Conservation (phyloP, 768 basidiomycete genomes). For the Hygrocybe punicea region DNA sequence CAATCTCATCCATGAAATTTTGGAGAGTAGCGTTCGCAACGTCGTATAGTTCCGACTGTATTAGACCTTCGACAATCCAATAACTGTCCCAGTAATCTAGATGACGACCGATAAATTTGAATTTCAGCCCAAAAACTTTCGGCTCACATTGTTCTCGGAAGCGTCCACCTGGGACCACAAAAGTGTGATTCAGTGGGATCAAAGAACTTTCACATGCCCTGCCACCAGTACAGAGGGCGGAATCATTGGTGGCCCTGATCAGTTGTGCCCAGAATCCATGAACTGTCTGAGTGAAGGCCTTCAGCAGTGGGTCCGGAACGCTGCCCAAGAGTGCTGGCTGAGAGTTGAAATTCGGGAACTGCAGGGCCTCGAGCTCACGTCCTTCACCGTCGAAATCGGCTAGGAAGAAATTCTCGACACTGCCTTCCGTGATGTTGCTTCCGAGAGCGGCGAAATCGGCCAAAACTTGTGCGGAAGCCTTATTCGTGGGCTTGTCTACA, state of each 20-base stretch:
- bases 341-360: slow-evolving; percentile 58
- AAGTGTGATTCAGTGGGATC: slow-evolving; percentile 88
- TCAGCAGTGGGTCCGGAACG: slow-evolving; percentile 64
- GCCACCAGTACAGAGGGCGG: slow-evolving; percentile 55
- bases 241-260: slow-evolving; percentile 68
- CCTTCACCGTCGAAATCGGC: slow-evolving; percentile 81
- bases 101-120: not conserved
- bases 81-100: slow-evolving; percentile 70
- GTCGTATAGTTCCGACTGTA: slow-evolving; percentile 70
- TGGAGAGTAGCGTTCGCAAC: slow-evolving; percentile 75
- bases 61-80: slow-evolving; percentile 86
- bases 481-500: slow-evolving; percentile 81
- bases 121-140: not conserved
- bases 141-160: slow-evolving; percentile 9
- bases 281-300: slow-evolving; percentile 74
- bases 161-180: slow-evolving; percentile 75
- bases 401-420: slow-evolving; percentile 67
- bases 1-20: slow-evolving; percentile 95
- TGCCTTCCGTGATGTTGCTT: slow-evolving; percentile 54
- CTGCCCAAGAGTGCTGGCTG: slow-evolving; percentile 68
- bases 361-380: slow-evolving; percentile 65
- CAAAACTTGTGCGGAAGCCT: slow-evolving; percentile 61
- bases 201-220: slow-evolving; percentile 72
- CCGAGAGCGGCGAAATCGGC: slow-evolving; percentile 58
- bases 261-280: slow-evolving; percentile 83